These are phyloP conservation scores for Diaporthe vexans DNA, from an alignment of 2,329 filamentous ascomycete genomes.

Conservation along the genomic window DNA sequence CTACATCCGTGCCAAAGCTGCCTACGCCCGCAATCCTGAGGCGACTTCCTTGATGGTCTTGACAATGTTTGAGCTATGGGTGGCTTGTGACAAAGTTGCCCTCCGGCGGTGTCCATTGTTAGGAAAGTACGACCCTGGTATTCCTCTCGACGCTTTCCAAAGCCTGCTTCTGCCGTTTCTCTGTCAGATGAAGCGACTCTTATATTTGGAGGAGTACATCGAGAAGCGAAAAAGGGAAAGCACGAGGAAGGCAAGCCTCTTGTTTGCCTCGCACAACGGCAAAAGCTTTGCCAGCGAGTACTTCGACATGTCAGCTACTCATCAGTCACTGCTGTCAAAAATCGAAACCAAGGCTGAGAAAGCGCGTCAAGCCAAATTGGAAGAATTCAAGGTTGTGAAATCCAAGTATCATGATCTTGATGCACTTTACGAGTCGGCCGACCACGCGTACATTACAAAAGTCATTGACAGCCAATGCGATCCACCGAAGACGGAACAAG, in stretches of 20 bases:
- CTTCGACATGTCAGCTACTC: slow-evolving; percentile 58
- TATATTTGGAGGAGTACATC: slow-evolving; percentile 63
- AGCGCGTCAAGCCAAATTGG: slow-evolving; percentile 48
- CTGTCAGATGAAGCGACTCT: slow-evolving; percentile 61
- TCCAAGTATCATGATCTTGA: slow-evolving; percentile 49
- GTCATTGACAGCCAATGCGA: neutral
- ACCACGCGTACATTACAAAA: slow-evolving; percentile 36
- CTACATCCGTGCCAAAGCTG: slow-evolving; percentile 43
- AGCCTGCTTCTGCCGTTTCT: slow-evolving; percentile 60
- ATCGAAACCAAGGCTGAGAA: slow-evolving; percentile 57
- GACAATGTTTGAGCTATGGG: slow-evolving; percentile 70
- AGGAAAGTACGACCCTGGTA: slow-evolving; percentile 59
- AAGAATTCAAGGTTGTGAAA: slow-evolving; percentile 51
- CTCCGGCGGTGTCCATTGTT: slow-evolving; percentile 57
- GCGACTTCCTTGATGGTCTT: slow-evolving; percentile 68
- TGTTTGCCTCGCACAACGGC: slow-evolving; percentile 51
- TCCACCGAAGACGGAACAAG: neutral
- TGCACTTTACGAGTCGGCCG: neutral
- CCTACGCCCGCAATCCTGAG: slow-evolving; percentile 60
- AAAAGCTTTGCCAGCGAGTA: slow-evolving; percentile 62
- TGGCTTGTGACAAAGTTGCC: slow-evolving; percentile 66
- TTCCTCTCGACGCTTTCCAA: slow-evolving; percentile 57
- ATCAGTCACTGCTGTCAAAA: slow-evolving; percentile 51
- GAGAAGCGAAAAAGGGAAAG: slow-evolving; percentile 45
- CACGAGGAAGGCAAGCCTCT: slow-evolving; percentile 46